phyloP scores from a whole-genome alignment of 495 filamentous ascomycete species.

The Xylaria flabelliformis region DNA sequence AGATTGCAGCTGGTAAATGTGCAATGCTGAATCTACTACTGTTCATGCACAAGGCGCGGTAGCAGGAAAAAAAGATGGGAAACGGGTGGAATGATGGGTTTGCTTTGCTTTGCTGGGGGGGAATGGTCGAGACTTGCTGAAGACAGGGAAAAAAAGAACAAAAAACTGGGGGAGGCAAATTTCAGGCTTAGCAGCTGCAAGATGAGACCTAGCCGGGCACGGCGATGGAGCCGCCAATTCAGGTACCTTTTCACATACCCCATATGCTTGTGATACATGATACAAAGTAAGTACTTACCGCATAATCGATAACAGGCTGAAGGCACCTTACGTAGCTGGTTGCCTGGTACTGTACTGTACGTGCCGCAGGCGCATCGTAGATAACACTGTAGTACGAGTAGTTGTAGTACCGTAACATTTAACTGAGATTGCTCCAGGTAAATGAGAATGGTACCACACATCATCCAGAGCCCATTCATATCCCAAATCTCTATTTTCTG shows the following conservation, averaged over 20 bases:
- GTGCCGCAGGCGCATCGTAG: neutral
- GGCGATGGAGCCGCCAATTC: neutral
- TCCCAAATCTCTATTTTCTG: neutral
- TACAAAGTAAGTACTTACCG: neutral
- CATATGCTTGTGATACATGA: neutral
- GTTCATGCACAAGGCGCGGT: slow-evolving; percentile 28
- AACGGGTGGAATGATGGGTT: slow-evolving; percentile 24
- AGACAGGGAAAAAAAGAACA: slow-evolving; percentile 36
- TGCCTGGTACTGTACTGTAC: neutral
- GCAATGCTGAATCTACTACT: slow-evolving; percentile 18
- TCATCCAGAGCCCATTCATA: neutral
- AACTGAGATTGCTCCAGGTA: too few species aligned
- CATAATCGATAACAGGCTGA: neutral
- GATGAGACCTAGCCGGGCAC: neutral
- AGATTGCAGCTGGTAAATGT: neutral
- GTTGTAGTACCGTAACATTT: too few species aligned
- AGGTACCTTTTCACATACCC: neutral
- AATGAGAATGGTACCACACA: neutral
- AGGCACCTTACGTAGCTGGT: neutral
- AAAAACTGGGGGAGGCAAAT: slow-evolving; percentile 36
- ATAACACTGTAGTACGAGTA: neutral
- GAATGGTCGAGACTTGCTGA: slow-evolving; percentile 26
- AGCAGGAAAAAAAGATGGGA: slow-evolving; percentile 27
- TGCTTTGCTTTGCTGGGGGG: slow-evolving; percentile 14
- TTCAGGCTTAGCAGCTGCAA: slow-evolving; percentile 16